Evolutionary conservation across 2,329 filamentous ascomycete genomes (phyloP), one percentile per base, ranked within the genome.

Genomic region (Sporothrix curviconia): DNA sequence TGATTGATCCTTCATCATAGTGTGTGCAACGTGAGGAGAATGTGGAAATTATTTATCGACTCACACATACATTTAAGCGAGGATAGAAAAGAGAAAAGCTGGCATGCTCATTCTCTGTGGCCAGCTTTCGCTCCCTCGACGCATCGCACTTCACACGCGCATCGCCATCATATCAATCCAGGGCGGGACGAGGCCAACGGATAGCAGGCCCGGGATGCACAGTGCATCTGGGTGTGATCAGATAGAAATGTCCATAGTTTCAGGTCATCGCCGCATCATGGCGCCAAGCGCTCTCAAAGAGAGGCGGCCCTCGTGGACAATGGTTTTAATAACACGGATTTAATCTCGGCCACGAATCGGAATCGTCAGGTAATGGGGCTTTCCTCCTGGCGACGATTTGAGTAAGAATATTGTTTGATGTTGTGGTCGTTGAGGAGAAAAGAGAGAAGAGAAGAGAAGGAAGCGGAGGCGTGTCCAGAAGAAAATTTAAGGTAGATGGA

Each of bases 221-320:
- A 58, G 12, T 32, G 28, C 28, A 32, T 11, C 11, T 4, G 7
- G 17, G 5, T n/a, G 34, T 39, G 34, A 57, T 28, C 43, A 49
- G 28, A 40, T 32, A 11, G n/a, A 25, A 66, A 77, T 83, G 80
- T 83, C 75, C 75, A 70, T 82, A 82, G 79, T 76, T 76, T 82
- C 78, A 83, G 81, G 81, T 84, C 80, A 84, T 84, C 81, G 82
- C 66, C 81, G 79, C 76, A 81, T 84, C 81, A 83, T 84, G 81
- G 80, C 68, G 76, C 79, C 80, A 80, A 72, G 46, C 59, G 36
- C 79, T 51, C 34, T 15, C 28, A 78, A 69, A 57, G 53, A 66
- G 71, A 78, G 79, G 79, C 58, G 81, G 80, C 81, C 79, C 81
- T 84, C 81, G 78, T 82, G 80, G n/a, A 82, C 77, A 73, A 84